Percentiles rank a stretch among this genome's conserved stretches.
Conservation (phyloP, 1,139 yeast genomes). For the Pichia cactophila region DNA sequence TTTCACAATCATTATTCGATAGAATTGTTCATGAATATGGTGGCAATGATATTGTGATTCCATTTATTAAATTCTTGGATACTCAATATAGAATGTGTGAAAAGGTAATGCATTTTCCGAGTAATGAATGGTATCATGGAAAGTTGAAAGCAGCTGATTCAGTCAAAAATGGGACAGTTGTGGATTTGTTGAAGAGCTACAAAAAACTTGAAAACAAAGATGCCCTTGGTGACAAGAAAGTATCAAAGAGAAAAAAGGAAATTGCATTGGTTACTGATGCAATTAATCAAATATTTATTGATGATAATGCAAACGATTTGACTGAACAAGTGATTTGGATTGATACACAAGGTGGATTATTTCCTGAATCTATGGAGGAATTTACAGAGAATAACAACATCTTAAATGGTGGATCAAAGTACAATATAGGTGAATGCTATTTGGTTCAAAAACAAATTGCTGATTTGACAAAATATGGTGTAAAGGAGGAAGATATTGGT, state of each 20-base stretch:
- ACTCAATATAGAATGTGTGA: conserved; percentile 85
- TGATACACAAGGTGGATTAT: conserved; percentile 91
- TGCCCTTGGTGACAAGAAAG: neutral
- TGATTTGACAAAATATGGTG: conserved; percentile 41
- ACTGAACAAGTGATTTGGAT: conserved; percentile 49
- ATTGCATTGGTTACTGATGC: neutral
- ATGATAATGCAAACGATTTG: conserved; percentile 5
- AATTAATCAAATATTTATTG: neutral
- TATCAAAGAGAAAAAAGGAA: conserved; percentile 1
- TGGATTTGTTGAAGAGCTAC: conserved; percentile 47
- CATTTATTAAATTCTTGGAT: conserved; percentile 43
- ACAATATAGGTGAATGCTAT: conserved; percentile 64
- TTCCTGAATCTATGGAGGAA: conserved; percentile 48
- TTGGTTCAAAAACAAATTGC: conserved; percentile 53
- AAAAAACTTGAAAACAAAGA: conserved; percentile 13
- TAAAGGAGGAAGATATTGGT: conserved; percentile 53
- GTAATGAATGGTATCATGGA: conserved; percentile 55
- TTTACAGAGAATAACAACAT: conserved; percentile 13
- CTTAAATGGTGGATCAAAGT: conserved; percentile 38
- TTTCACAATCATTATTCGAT: conserved; percentile 73
- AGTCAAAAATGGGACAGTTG: conserved; percentile 46
- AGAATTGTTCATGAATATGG: conserved; percentile 46
- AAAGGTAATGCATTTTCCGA: conserved; percentile 72
- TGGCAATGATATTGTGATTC: conserved; percentile 38
- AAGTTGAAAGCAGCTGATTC: conserved; percentile 54